Base-by-base conservation (phyloP, 129 eudicot species). In the Flaveria ramosissima region DNA sequence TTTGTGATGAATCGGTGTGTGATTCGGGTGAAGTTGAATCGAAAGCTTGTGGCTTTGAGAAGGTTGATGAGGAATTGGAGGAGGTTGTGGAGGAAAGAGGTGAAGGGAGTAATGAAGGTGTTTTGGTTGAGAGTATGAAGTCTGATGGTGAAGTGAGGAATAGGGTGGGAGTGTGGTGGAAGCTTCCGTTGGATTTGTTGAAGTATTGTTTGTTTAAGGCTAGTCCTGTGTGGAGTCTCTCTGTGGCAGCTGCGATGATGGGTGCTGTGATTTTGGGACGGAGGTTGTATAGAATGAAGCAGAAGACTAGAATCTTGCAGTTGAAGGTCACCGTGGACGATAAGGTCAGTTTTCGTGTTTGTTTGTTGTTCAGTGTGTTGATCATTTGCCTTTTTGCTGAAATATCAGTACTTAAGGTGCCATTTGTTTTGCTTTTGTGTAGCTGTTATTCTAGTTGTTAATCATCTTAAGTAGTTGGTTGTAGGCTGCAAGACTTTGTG, bases 161-260 rank as follows among this genome's bases (percentile, higher is more conserved):
- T 82, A 76, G 68, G 72, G 81, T 68, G 14, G 77, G 39, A n/a
- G 92, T 88, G 14, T 91, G 97, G 99, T 91, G 99, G 99, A 94
- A 88, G 92, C 80, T 91, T 63, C 99, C 99, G 5, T 46, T 88
- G 60, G 97, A 91, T 81, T 74, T 94, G 73, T 69, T 94, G 72
- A 91, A 77, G 57, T 87, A 87, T 75, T 91, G 90, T 82, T 67
- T 83, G 47, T 78, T 89, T 39, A 91, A 83, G 85, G 92, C 83
- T 43, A 93, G 88, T 62, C 99, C 99, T 1, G 90, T 86, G 6
- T 94, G 99, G 99, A 81, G 86, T 45, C 61, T 94, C 16, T 91
- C 99, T 16, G 83, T 88, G 39, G 98, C 92, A 2, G 99, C 96
- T 43, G 99, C 99, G 20, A 82, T 91, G 64, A 55, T 94, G 89